Conservation (phyloP, 768 basidiomycete genomes). For the Trametes maxima region DNA sequence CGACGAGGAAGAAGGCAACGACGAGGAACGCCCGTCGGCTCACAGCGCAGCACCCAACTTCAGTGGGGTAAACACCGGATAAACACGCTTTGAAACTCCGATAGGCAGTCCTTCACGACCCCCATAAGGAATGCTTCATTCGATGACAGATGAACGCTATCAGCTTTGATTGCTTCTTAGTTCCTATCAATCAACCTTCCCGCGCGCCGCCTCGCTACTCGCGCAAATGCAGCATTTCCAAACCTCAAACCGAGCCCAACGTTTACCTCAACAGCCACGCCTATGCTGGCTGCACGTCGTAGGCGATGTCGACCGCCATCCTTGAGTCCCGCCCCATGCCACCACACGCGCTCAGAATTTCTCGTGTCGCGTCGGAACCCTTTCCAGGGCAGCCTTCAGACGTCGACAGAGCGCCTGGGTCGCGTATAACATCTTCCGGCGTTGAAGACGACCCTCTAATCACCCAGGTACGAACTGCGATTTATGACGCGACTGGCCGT, state of each 20-base stretch:
- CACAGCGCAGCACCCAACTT: background rate
- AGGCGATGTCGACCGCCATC: constrained; percentile 9
- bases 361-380: constrained; percentile 15
- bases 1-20: constrained; percentile 24
- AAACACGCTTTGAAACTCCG: constrained; percentile 14
- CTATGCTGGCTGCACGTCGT: background rate
- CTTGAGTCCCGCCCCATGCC: background rate
- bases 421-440: background rate
- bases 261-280: background rate
- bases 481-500: background rate
- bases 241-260: background rate
- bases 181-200: constrained; percentile 19
- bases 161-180: constrained; percentile 10
- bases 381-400: background rate
- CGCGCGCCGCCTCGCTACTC: constrained; percentile 1
- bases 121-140: background rate
- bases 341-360: background rate
- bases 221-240: constrained; percentile 2
- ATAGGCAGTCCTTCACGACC: constrained; percentile 1
- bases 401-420: background rate
- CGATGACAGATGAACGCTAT: constrained; percentile 3
- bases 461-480: constrained; percentile 12
- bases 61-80: background rate
- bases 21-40: constrained; percentile 19
- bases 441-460: constrained; percentile 4